These are phyloP conservation scores for Trametes sanguinea DNA, from an alignment of 768 basidiomycete genomes.

Conservation along the genomic window DNA sequence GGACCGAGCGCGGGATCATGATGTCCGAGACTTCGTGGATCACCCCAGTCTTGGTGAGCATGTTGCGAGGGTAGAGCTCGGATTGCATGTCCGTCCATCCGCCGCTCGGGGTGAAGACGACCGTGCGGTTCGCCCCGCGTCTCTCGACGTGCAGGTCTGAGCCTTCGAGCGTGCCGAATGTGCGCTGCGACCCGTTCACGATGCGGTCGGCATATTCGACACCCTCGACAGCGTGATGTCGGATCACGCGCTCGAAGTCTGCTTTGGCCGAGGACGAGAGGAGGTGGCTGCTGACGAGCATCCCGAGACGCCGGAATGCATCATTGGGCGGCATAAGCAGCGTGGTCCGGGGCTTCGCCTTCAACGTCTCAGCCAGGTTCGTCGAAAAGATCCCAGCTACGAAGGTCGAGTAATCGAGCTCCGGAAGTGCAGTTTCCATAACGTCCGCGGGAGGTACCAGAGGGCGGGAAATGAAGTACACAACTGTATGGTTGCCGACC, in stretches of 20 bases:
- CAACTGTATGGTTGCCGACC: slow-evolving; percentile 66
- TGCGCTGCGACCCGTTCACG: slow-evolving; percentile 64
- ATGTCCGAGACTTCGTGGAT: slow-evolving; percentile 87
- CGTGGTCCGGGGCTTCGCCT: slow-evolving; percentile 67
- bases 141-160: slow-evolving; percentile 75
- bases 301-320: slow-evolving; percentile 86
- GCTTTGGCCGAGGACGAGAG: slow-evolving; percentile 74
- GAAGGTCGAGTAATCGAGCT: slow-evolving; percentile 87
- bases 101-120: slow-evolving; percentile 63
- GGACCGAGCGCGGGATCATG: slow-evolving; percentile 83
- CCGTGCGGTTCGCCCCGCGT: slow-evolving; percentile 45
- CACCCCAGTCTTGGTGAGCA: slow-evolving; percentile 86
- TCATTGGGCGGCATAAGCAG: slow-evolving; percentile 85
- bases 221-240: slow-evolving; percentile 81
- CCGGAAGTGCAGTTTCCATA: slow-evolving; percentile 77
- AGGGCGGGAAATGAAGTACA: slow-evolving; percentile 88
- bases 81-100: slow-evolving; percentile 77
- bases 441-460: slow-evolving; percentile 81
- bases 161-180: slow-evolving; percentile 83
- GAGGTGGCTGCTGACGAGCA: slow-evolving; percentile 83
- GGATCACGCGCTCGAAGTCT: slow-evolving; percentile 80
- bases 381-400: slow-evolving; percentile 89
- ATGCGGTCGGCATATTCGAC: slow-evolving; percentile 72
- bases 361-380: slow-evolving; percentile 69
- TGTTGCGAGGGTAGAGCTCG: slow-evolving; percentile 57